Evolutionary conservation across 2,329 filamentous ascomycete genomes (phyloP).

Genomic region (Blumeria graminis): DNA sequence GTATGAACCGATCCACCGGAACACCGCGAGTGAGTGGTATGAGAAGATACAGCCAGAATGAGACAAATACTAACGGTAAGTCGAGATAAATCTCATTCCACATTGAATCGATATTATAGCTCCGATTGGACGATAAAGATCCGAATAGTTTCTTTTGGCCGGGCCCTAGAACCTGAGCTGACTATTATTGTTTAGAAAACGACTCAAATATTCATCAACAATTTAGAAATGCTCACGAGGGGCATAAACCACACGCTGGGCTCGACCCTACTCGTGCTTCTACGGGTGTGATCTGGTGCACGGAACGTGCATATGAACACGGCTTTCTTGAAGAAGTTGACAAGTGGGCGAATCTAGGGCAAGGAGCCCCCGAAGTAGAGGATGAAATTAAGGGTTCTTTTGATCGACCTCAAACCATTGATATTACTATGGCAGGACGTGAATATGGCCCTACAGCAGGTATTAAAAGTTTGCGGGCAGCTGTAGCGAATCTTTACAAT

Average conservation of each 20-base stretch:
- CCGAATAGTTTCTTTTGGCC: too few relatives aligned
- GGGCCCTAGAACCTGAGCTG: not conserved
- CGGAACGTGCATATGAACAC: constrained; percentile 67
- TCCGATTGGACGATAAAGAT: too few relatives aligned
- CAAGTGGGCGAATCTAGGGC: constrained; percentile 77
- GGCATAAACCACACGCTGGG: constrained; percentile 73
- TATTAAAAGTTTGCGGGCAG: constrained; percentile 72
- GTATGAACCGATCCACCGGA: constrained; percentile 41
- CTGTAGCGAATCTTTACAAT: constrained; percentile 82
- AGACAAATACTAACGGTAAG: constrained; percentile 32
- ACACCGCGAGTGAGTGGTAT: constrained; percentile 23
- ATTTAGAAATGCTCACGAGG: constrained; percentile 75
- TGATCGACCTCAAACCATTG: constrained; percentile 51
- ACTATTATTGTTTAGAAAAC: constrained; percentile 31
- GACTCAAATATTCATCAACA: constrained; percentile 68
- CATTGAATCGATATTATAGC: too few relatives aligned
- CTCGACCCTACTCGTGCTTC: constrained; percentile 71
- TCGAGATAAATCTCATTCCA: too few relatives aligned
- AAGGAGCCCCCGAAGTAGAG: constrained; percentile 83
- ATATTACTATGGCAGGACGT: constrained; percentile 52
- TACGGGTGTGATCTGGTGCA: constrained; percentile 87
- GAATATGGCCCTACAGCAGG: constrained; percentile 90
- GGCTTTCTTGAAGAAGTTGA: constrained; percentile 66
- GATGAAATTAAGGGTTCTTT: constrained; percentile 84
- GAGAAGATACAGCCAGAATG: constrained; percentile 33